Conservation (phyloP, 2,329 filamentous ascomycete genomes). For the Elsinoe ampelina region DNA sequence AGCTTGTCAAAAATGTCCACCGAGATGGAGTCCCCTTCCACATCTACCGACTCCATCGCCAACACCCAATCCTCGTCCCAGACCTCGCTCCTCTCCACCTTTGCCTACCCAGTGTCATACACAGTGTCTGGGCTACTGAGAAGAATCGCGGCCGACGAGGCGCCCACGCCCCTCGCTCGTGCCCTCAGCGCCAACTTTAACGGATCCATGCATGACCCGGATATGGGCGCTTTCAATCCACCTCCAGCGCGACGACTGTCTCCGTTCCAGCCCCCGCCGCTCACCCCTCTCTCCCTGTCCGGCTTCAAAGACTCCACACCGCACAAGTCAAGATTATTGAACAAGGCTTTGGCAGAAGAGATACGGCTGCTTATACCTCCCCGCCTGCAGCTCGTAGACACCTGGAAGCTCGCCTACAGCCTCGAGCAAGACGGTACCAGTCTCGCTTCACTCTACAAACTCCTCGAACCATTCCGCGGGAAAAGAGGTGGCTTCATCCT, state of each 20-base stretch:
- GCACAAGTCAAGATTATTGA: slow-evolving; percentile 56
- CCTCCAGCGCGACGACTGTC: slow-evolving; percentile 52
- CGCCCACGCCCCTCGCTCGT: slow-evolving; percentile 28
- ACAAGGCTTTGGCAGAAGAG: slow-evolving; percentile 72
- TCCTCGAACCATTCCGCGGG: slow-evolving; percentile 58
- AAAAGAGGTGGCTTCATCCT: slow-evolving; percentile 79
- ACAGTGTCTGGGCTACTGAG: slow-evolving; percentile 39
- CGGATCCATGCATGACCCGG: slow-evolving; percentile 27
- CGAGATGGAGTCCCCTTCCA: slow-evolving; percentile 14
- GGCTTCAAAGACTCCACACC: slow-evolving; percentile 57
- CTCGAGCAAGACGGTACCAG: slow-evolving; percentile 87
- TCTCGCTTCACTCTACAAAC: slow-evolving; percentile 74
- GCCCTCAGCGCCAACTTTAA: slow-evolving; percentile 32
- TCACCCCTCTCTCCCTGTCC: slow-evolving; percentile 66
- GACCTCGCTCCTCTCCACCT: slow-evolving; percentile 32
- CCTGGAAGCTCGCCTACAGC: slow-evolving; percentile 80
- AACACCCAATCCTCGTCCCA: slow-evolving; percentile 17
- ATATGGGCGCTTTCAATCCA: slow-evolving; percentile 49
- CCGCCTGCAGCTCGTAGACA: slow-evolving; percentile 74
- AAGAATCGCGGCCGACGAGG: slow-evolving; percentile 38
- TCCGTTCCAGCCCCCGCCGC: slow-evolving; percentile 78
- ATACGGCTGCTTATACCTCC: slow-evolving; percentile 83
- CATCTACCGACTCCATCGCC: slow-evolving; percentile 21
- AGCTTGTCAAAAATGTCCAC: slow-evolving; percentile 7
- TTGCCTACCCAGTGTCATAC: slow-evolving; percentile 42